Evolutionary conservation across 192 early-diverging fungal species (phyloP), one percentile per base, ranked within the genome.

Genomic region (Linnemannia schmuckeri): DNA sequence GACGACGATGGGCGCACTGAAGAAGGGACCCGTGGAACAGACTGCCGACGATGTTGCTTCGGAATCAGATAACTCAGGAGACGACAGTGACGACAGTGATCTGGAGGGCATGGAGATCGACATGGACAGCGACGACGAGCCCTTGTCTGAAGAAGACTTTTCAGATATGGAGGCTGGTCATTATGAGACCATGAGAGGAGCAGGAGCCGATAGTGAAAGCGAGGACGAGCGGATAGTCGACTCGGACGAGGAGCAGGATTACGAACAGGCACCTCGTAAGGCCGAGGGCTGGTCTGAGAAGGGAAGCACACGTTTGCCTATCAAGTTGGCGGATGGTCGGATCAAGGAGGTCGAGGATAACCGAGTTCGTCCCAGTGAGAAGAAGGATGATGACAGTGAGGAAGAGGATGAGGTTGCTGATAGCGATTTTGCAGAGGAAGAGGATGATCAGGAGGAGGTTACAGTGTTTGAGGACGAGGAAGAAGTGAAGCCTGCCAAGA

Each of bases 201-300:
- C 49, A 52, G 49, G 18, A 52, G 89, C 55, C 1, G 81, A 41
- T 30, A 90, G 85, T 5, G 85, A 87, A 6, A 68, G 75, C 0
- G 79, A 82, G 15, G 74, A 79, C 6, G 54, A 66, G 35, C 66
- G 33, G 74, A 44, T 33, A 61, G 61, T 71, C 40, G 88, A 89
- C 38, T 90, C 91, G 15, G 92, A 92, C 44, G 93, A 92, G 22
- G 95, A 96, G 82, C 92, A 93, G 87, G 88, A 91, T 35, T 95
- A 94, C 77, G 94, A 96, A 82, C 83, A 79, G 63, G 88, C 82
- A 69, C 92, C 93, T 15, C 90, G 94, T 72, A 74, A 82, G 44
- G 80, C 89, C n/a, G 82, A 85, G 18, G 92, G 92, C 44, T 94
- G 92, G 93, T 87, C 83, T 27, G 81, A 87, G 54, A 90, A 92